Conservation (phyloP, 441 rosid genomes). For the Caryocar brasiliense region DNA sequence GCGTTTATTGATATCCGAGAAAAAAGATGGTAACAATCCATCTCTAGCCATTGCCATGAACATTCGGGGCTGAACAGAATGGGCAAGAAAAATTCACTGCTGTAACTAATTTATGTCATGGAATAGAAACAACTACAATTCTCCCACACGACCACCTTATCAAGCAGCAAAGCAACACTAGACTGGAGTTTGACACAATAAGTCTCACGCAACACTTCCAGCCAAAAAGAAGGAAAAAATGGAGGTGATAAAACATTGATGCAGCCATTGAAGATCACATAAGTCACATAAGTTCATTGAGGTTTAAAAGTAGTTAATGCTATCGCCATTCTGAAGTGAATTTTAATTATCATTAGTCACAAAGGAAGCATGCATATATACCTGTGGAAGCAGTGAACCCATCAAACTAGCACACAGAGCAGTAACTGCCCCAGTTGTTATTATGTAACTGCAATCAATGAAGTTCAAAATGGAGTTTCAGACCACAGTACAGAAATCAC, state of each 20-base stretch:
- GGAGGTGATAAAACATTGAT: neutral
- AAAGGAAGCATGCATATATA: slow-evolving; percentile 7
- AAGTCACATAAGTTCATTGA: neutral
- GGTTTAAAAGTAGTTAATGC: neutral
- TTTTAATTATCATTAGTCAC: neutral
- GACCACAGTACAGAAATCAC: neutral
- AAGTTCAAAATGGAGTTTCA: neutral
- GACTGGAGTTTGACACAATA: too few relatives aligned
- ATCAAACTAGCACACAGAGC: slow-evolving; percentile 75
- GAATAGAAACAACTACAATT: too few relatives aligned
- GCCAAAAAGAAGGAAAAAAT: too few relatives aligned
- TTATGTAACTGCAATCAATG: slow-evolving; percentile 38
- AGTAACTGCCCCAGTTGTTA: slow-evolving; percentile 73
- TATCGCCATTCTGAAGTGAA: neutral
- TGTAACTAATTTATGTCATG: neutral
- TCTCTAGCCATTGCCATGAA: slow-evolving; percentile 95
- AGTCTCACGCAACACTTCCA: too few relatives aligned
- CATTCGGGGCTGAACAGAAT: slow-evolving; percentile 56
- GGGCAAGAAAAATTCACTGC: neutral
- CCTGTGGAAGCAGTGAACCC: slow-evolving; percentile 86
- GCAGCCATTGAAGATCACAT: neutral
- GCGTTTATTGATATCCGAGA: slow-evolving; percentile 52
- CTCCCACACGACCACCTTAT: too few relatives aligned
- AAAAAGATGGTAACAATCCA: slow-evolving; percentile 74
- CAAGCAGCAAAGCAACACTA: too few relatives aligned